phyloP scores from a whole-genome alignment of 768 basidiomycete genomes.

The Termitomyces sp. region DNA sequence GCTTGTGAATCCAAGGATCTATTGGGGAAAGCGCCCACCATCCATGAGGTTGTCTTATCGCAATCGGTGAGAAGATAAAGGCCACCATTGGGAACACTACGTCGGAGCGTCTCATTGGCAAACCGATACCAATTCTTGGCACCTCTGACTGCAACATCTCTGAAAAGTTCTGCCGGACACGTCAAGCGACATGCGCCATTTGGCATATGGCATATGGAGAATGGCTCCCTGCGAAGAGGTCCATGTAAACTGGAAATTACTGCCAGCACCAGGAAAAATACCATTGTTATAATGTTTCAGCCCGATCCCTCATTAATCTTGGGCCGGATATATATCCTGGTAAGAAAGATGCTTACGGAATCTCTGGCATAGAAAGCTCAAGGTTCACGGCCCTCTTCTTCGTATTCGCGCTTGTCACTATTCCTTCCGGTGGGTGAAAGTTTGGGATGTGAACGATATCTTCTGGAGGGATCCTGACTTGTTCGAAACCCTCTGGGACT shows the following conservation, averaged over 20 bases:
- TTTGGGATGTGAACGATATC: conserved; percentile 10
- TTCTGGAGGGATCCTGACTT: conserved; percentile 5
- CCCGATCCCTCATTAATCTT: not conserved
- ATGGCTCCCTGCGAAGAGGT: conserved; percentile 9
- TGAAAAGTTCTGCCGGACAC: conserved; percentile 9
- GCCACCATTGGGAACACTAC: conserved; percentile 12
- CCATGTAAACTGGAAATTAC: conserved; percentile 9
- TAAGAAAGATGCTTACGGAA: conserved; percentile 1
- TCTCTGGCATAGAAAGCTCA: conserved; percentile 5
- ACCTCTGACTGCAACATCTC: conserved; percentile 1
- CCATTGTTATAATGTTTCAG: not conserved
- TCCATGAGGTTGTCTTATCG: conserved; percentile 16
- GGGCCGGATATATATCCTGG: not conserved
- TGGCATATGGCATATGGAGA: conserved; percentile 10
- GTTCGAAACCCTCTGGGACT: conserved; percentile 12
- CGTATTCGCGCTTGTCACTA: conserved; percentile 5
- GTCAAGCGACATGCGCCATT: conserved; percentile 9
- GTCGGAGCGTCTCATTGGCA: conserved; percentile 6
- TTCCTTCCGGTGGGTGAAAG: conserved; percentile 3
- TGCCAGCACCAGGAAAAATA: conserved; percentile 2
- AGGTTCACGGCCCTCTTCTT: conserved; percentile 2
- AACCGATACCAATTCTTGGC: conserved; percentile 13
- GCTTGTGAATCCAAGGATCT: conserved; percentile 2
- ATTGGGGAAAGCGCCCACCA: conserved; percentile 10
- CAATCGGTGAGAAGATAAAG: conserved; percentile 16